phyloP scores from a whole-genome alignment of 2,329 filamentous ascomycete species.

The Diatrype stigma region DNA sequence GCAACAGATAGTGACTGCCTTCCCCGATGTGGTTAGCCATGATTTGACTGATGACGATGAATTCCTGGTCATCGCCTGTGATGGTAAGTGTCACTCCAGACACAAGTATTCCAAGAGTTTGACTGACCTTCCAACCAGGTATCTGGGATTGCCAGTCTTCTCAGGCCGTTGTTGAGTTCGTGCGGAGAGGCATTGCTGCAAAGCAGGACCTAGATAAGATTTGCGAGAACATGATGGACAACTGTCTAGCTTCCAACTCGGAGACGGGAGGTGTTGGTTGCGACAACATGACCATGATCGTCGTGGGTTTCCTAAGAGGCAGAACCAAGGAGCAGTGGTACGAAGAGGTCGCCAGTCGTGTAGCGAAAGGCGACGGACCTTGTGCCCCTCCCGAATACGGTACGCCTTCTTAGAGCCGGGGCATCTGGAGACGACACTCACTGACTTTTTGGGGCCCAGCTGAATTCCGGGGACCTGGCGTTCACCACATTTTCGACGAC shows the following conservation, averaged over 20 bases:
- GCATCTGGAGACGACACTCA: slow-evolving; percentile 26
- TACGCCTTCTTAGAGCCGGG: slow-evolving; percentile 55
- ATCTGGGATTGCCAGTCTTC: slow-evolving; percentile 99
- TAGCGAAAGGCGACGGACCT: slow-evolving; percentile 94
- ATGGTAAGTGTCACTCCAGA: slow-evolving; percentile 57
- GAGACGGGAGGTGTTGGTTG: slow-evolving; percentile 97
- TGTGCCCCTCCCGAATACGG: slow-evolving; percentile 99
- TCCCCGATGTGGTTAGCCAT: slow-evolving; percentile 88
- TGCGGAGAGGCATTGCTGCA: slow-evolving; percentile 89
- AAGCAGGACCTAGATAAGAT: slow-evolving; percentile 94
- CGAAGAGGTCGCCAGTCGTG: slow-evolving; percentile 86
- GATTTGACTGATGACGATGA: slow-evolving; percentile 91
- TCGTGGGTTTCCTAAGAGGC: slow-evolving; percentile 84
- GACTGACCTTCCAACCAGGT: slow-evolving; percentile 49
- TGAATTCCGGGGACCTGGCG: slow-evolving; percentile 78
- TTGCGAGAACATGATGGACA: slow-evolving; percentile 99
- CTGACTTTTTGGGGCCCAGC: slow-evolving; percentile 48
- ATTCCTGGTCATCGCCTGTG: slow-evolving; percentile 88
- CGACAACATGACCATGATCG: slow-evolving; percentile 98
- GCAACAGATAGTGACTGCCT: slow-evolving; percentile 97
- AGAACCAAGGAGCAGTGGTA: slow-evolving; percentile 98
- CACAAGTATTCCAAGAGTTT: background rate
- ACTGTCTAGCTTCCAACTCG: slow-evolving; percentile 95
- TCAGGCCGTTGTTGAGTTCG: slow-evolving; percentile 95
- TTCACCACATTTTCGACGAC: slow-evolving; percentile 79